phyloP scores from a whole-genome alignment of 2,329 filamentous ascomycete genomes.

The Aspergillus melleus region DNA sequence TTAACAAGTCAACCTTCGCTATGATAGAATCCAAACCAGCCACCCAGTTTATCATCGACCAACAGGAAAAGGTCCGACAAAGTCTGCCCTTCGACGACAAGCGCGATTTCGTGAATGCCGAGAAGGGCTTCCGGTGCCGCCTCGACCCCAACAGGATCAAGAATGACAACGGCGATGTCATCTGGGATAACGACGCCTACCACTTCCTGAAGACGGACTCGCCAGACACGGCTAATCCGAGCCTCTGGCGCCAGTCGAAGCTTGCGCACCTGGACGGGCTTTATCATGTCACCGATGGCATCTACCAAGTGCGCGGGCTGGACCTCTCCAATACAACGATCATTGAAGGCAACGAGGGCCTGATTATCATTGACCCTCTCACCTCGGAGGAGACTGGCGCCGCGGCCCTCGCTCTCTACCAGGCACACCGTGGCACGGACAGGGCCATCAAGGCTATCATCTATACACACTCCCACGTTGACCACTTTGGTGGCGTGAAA shows the following conservation, averaged over 20 bases:
- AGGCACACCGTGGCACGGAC: slow-evolving; percentile 12
- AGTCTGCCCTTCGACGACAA: slow-evolving; percentile 2
- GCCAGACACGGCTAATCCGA: slow-evolving; percentile 29
- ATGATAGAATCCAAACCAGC: slow-evolving; percentile 1
- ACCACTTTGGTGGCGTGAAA: slow-evolving; percentile 39
- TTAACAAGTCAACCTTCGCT: background rate
- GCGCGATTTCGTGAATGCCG: background rate
- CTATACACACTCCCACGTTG: slow-evolving; percentile 44
- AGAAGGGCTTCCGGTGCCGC: slow-evolving; percentile 20
- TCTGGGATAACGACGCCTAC: slow-evolving; percentile 37
- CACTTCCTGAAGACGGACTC: slow-evolving; percentile 26
- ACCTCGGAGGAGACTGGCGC: slow-evolving; percentile 36
- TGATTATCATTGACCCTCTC: slow-evolving; percentile 43
- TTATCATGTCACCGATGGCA: slow-evolving; percentile 33
- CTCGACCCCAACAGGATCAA: slow-evolving; percentile 18
- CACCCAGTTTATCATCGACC: background rate
- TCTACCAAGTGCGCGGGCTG: slow-evolving; percentile 45
- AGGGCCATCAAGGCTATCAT: slow-evolving; percentile 35
- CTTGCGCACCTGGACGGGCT: slow-evolving; percentile 34
- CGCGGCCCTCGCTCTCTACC: slow-evolving; percentile 38
- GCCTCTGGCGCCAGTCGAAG: slow-evolving; percentile 39
- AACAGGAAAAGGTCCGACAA: background rate
- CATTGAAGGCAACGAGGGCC: slow-evolving; percentile 35
- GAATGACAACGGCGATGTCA: slow-evolving; percentile 24
- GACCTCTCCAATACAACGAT: slow-evolving; percentile 46